phyloP scores from a whole-genome alignment of 495 filamentous ascomycete genomes.

The Aspergillus nanangensis region DNA sequence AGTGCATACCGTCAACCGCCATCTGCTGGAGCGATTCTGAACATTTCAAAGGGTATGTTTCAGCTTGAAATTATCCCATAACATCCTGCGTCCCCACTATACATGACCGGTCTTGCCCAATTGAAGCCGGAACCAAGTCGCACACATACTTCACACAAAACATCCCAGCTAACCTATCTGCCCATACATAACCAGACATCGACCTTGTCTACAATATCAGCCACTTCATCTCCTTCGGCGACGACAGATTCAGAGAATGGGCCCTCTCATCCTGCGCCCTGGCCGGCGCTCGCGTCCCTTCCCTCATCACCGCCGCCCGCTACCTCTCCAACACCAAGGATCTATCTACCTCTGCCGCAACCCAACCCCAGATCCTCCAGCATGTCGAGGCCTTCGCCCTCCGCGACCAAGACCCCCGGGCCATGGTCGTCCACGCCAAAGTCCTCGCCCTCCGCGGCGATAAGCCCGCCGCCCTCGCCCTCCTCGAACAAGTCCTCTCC shows the following conservation, averaged over 20 bases:
- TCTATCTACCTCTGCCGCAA: not conserved
- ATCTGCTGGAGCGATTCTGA: constrained; percentile 9
- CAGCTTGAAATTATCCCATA: not conserved
- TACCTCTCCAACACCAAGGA: constrained; percentile 1
- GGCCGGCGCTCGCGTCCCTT: constrained; percentile 17
- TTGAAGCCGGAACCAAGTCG: not conserved
- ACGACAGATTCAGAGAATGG: constrained; percentile 17
- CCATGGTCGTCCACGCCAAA: constrained; percentile 28
- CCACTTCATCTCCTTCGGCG: not conserved
- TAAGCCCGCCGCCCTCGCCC: constrained; percentile 14
- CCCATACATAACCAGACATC: constrained; percentile 13
- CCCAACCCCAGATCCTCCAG: constrained; percentile 9
- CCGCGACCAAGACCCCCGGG: constrained; percentile 19
- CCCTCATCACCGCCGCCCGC: constrained; percentile 8
- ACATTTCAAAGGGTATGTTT: constrained; percentile 25
- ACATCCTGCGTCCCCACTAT: not conserved
- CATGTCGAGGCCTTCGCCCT: constrained; percentile 19
- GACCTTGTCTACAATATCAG: constrained; percentile 26
- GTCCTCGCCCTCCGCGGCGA: constrained; percentile 19
- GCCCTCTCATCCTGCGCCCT: constrained; percentile 15
- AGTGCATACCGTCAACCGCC: constrained; percentile 7
- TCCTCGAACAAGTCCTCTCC: constrained; percentile 23
- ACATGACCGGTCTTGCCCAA: not conserved
- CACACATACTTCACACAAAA: not conserved
- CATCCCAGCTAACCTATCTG: not conserved